Evolutionary conservation across 495 filamentous ascomycete genomes (phyloP).

Genomic region (Hypoxylon fragiforme): DNA sequence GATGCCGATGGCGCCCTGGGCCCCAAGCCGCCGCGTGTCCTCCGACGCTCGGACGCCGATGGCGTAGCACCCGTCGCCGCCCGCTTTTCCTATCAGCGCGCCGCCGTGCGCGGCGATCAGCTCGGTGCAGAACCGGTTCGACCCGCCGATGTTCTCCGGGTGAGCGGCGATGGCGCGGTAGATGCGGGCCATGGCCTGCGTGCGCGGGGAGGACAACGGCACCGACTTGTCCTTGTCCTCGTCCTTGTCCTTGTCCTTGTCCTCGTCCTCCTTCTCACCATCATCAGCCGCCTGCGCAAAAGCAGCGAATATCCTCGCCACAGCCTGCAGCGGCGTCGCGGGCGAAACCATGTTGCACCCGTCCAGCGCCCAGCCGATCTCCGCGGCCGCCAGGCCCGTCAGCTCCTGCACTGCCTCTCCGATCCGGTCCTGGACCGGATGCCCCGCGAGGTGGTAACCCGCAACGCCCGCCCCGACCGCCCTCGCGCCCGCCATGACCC

Average conservation of each 20-base stretch:
- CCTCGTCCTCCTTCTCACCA: too few relatives aligned
- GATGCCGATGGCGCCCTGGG: constrained; percentile 39
- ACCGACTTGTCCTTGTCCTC: not conserved
- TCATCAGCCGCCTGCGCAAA: not conserved
- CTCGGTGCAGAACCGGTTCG: constrained; percentile 44
- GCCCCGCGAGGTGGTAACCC: constrained; percentile 35
- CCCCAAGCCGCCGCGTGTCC: constrained; percentile 37
- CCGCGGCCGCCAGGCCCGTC: not conserved
- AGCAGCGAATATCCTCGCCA: not conserved
- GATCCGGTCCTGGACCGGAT: not conserved
- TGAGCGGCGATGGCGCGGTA: not conserved
- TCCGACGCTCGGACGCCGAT: constrained; percentile 40
- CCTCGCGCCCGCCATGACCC: constrained; percentile 46
- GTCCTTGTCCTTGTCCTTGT: not conserved
- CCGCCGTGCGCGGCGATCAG: constrained; percentile 41
- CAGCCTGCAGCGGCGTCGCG: not conserved
- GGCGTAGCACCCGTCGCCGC: constrained; percentile 47
- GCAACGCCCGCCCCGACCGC: constrained; percentile 32
- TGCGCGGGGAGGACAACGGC: not conserved
- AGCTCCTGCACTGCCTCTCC: not conserved
- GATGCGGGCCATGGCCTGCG: not conserved
- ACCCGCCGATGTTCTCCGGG: constrained; percentile 35
- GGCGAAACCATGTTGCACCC: not conserved
- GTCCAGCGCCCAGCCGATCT: not conserved
- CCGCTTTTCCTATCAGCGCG: constrained; percentile 42